These are phyloP conservation scores for Carex kokanica DNA, from an alignment of 176 grass and related monocot genomes.

Conservation along the genomic window DNA sequence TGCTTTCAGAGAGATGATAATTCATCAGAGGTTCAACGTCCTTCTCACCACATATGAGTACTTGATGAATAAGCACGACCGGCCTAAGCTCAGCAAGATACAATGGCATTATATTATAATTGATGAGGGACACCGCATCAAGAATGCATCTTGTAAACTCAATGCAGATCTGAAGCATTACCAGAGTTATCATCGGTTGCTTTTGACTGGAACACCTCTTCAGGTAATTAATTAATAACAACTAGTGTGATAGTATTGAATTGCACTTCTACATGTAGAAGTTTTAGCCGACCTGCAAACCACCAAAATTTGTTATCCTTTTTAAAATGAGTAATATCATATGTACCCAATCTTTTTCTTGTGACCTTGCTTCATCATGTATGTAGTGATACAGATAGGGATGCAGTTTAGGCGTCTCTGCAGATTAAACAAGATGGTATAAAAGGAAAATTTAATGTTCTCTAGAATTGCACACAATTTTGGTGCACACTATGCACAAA, in stretches of 20 bases:
- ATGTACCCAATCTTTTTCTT: slow-evolving; percentile 27
- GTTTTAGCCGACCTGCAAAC: slow-evolving; percentile 11
- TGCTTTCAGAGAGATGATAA: slow-evolving; percentile 86
- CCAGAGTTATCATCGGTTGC: slow-evolving; percentile 82
- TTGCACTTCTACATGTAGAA: slow-evolving; percentile 25
- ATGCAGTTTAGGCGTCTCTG: neutral
- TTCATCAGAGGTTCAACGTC: slow-evolving; percentile 99
- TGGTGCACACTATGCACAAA: neutral
- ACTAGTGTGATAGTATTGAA: neutral
- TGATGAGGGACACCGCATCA: slow-evolving; percentile 98
- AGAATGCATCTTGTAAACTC: slow-evolving; percentile 98
- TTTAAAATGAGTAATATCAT: slow-evolving; percentile 12
- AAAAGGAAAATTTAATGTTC: neutral
- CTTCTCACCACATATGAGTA: slow-evolving; percentile 98
- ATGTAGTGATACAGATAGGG: neutral
- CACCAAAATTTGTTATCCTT: slow-evolving; percentile 19
- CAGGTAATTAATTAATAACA: slow-evolving; percentile 51
- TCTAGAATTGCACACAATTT: neutral
- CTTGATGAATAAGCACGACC: slow-evolving; percentile 99
- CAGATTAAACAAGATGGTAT: neutral
- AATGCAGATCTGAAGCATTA: slow-evolving; percentile 98
- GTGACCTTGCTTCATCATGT: neutral
- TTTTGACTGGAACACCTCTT: slow-evolving; percentile 92
- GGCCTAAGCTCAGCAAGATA: slow-evolving; percentile 97
- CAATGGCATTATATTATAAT: slow-evolving; percentile 99